Evolutionary conservation across 2,329 filamentous ascomycete species (phyloP).

Genomic region (Aureobasidium namibiae): DNA sequence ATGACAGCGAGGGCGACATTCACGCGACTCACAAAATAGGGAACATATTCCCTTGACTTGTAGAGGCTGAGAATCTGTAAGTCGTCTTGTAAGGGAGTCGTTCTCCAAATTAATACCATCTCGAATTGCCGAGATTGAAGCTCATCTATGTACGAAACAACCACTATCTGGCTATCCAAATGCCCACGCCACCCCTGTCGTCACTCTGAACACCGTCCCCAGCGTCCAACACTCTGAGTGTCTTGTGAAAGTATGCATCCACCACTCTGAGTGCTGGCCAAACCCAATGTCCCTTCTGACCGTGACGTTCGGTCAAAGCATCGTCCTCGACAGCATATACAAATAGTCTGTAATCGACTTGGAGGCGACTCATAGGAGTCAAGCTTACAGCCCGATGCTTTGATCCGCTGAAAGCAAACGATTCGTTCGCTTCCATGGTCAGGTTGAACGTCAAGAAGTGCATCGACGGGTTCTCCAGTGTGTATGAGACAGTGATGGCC

Average conservation of each 20-base stretch:
- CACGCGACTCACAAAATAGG: too few relatives aligned
- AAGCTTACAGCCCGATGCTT: constrained; percentile 75
- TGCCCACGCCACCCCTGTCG: constrained; percentile 44
- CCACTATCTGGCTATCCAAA: constrained; percentile 27
- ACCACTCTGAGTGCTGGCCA: constrained; percentile 66
- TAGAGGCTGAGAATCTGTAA: not conserved
- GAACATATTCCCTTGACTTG: not conserved
- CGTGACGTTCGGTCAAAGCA: constrained; percentile 17
- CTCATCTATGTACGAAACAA: constrained; percentile 2
- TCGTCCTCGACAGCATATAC: constrained; percentile 35
- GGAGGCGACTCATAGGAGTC: constrained; percentile 69
- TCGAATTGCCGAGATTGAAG: not conserved
- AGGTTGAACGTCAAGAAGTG: constrained; percentile 93
- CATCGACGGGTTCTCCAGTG: constrained; percentile 85
- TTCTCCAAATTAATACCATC: not conserved
- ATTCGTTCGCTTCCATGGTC: constrained; percentile 82
- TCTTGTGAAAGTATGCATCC: constrained; percentile 91
- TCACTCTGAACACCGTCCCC: constrained; percentile 57
- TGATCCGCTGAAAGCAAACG: constrained; percentile 85
- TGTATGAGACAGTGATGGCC: constrained; percentile 41
- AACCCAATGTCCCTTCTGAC: constrained; percentile 53
- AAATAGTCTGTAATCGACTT: constrained; percentile 65
- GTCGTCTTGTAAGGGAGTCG: not conserved
- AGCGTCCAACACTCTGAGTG: constrained; percentile 69
- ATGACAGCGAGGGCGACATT: not conserved